These are phyloP conservation scores for Hymenoscyphus infarciens DNA, from an alignment of 2,329 filamentous ascomycete species.

Conservation along the genomic window DNA sequence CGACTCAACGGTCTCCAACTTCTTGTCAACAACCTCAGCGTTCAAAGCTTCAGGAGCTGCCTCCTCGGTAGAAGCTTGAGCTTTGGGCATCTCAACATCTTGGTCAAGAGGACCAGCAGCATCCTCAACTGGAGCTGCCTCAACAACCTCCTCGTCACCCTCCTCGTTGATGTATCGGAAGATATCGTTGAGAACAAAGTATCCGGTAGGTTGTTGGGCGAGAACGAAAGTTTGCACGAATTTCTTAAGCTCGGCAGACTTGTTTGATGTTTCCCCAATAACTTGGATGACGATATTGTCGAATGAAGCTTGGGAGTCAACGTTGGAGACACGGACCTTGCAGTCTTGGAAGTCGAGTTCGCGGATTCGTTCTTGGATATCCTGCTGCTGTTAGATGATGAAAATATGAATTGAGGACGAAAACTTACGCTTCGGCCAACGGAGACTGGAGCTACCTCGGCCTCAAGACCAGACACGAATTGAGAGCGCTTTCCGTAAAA, in stretches of 20 bases:
- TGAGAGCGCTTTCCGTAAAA: constrained; percentile 97
- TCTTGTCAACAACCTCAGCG: constrained; percentile 62
- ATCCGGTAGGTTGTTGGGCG: constrained; percentile 91
- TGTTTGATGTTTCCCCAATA: constrained; percentile 97
- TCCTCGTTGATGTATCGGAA: constrained; percentile 90
- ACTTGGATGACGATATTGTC: constrained; percentile 97
- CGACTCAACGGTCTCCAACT: constrained; percentile 56
- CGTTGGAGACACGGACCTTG: constrained; percentile 97
- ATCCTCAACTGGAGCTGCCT: constrained; percentile 36
- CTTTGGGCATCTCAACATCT: constrained; percentile 36
- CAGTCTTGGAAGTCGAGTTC: constrained; percentile 91
- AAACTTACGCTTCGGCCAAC: constrained; percentile 78
- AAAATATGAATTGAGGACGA: neutral
- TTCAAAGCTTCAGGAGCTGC: constrained; percentile 39
- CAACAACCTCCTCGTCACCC: constrained; percentile 65
- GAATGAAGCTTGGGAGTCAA: constrained; percentile 90
- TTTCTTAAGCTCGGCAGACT: constrained; percentile 84
- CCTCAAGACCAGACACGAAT: constrained; percentile 88
- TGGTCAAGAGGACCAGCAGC: constrained; percentile 28
- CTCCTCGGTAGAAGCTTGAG: constrained; percentile 35
- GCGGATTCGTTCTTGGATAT: constrained; percentile 92
- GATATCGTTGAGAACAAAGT: constrained; percentile 98
- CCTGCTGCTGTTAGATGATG: constrained; percentile 47
- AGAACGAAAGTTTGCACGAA: constrained; percentile 98
- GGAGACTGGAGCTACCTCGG: constrained; percentile 80